A percentile compares a stretch with the other conserved stretches of the same genome.
phyloP scores from a whole-genome alignment of 805 yeast genomes.

The Spencermartinsiella europaea region DNA sequence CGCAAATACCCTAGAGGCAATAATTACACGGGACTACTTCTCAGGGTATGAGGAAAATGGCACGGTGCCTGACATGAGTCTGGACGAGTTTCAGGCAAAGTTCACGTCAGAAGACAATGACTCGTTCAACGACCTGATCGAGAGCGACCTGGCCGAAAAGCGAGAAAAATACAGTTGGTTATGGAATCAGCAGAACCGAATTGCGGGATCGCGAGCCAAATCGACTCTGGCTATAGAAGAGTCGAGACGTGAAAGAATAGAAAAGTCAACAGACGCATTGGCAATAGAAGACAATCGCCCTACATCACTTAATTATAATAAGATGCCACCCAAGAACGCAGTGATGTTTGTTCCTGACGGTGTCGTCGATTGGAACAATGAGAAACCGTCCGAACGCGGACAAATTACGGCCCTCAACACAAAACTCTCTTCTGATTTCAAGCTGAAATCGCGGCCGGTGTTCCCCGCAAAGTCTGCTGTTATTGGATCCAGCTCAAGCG shows the following conservation, averaged over 20 bases:
- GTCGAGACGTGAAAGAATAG: neutral
- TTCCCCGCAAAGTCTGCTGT: too few relatives aligned
- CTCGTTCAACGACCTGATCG: constrained; percentile 25
- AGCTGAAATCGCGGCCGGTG: neutral
- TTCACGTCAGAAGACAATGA: constrained; percentile 30
- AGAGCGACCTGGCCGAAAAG: constrained; percentile 17
- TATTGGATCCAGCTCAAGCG: neutral
- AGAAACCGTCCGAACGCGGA: too few relatives aligned
- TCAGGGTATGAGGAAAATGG: constrained; percentile 1
- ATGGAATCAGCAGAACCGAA: constrained; percentile 16
- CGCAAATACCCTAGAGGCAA: constrained; percentile 18
- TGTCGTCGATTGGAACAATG: neutral
- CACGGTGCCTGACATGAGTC: constrained; percentile 6
- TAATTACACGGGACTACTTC: constrained; percentile 21
- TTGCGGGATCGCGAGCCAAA: neutral
- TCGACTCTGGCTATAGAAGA: neutral
- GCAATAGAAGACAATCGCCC: neutral
- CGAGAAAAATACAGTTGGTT: constrained; percentile 21
- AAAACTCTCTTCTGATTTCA: neutral
- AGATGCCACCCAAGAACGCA: neutral
- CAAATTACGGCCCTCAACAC: neutral
- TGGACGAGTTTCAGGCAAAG: constrained; percentile 24
- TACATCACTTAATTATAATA: neutral
- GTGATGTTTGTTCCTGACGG: neutral
- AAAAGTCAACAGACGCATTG: neutral